Base-by-base conservation (phyloP, 345 rosid genomes). In the Cardamine resedifolia region DNA sequence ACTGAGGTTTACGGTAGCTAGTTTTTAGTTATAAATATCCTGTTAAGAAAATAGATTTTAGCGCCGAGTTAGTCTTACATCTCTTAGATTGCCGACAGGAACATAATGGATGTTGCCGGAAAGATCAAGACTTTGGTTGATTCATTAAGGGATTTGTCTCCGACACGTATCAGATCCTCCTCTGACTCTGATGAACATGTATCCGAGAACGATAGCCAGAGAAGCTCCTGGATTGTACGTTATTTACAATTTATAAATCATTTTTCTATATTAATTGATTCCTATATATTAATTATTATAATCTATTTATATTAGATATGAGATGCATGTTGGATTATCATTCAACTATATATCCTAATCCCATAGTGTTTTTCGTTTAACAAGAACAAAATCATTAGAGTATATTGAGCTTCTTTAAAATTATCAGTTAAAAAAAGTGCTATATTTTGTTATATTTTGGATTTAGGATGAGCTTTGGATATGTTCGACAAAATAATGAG, bases 141-240 rank as follows among this genome's bases (percentile, higher is more conserved):
- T 69, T 89, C 92, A 1, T 79, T 91, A 88, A 85, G 90, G 77
- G 86, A 88, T 52, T 85, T 88, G 50, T 94, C 98, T 1, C 96
- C 98, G 16, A 75, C 92, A 27, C 92, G 87, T 30, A 33, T 65
- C 70, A 84, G 78, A 72, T 71, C 94, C n/a, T 21, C 38, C 8
- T 41, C 74, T 2, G 72, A 79, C 8, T 41, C 74, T 2, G 72
- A 79, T 67, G 68, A 34, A 36, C 27, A 71, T 36, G 19, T 44
- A 7, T 70, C 79, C 0, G 83, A 84, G 44, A 72, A 64, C 61
- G 83, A 83, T n/a, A 78, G 76, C n/a, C 61, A 82, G 56, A 72
- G 9, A 60, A 82, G 85, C 7, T 93, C 93, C 78, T 84, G 78
- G 76, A 89, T 83, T 76, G 79, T 93, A 58, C 87, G 78, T 74